phyloP scores from a whole-genome alignment of 2,329 filamentous ascomycete species.

The Sporothrix protearum region DNA sequence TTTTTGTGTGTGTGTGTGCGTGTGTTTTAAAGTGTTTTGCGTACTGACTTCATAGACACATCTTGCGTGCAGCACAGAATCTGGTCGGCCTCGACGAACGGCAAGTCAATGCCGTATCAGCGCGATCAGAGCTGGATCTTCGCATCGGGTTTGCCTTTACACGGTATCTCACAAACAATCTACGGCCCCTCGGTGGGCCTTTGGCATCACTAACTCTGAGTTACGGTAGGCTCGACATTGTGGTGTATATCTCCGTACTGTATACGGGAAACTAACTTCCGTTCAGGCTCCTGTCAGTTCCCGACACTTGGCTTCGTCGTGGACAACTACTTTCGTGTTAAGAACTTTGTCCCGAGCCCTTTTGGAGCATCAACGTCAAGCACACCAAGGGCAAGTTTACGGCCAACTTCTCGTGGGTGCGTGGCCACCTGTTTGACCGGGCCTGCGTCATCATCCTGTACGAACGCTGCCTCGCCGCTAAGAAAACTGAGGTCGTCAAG shows the following conservation, averaged over 20 bases:
- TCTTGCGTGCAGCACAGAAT: slow-evolving; percentile 74
- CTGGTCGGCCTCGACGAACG: slow-evolving; percentile 76
- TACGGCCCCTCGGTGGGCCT: slow-evolving; percentile 68
- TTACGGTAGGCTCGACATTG: slow-evolving; percentile 62
- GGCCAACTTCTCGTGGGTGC: slow-evolving; percentile 79
- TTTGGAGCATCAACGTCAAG: slow-evolving; percentile 87
- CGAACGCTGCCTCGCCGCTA: slow-evolving; percentile 76
- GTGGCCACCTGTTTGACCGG: slow-evolving; percentile 82
- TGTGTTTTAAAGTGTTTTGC: background rate
- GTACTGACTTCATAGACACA: slow-evolving; percentile 58
- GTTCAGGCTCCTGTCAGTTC: slow-evolving; percentile 85
- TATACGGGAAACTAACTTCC: background rate
- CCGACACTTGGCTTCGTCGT: slow-evolving; percentile 96
- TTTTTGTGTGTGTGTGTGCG: too few relatives aligned
- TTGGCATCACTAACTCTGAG: slow-evolving; percentile 67
- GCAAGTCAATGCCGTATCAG: slow-evolving; percentile 81
- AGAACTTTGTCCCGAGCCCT: slow-evolving; percentile 90
- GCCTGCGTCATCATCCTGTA: slow-evolving; percentile 76
- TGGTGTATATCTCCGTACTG: background rate
- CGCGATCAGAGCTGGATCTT: slow-evolving; percentile 87
- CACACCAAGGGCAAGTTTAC: slow-evolving; percentile 61
- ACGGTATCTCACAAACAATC: slow-evolving; percentile 73
- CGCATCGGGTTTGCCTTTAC: slow-evolving; percentile 92
- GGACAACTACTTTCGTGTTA: slow-evolving; percentile 88
- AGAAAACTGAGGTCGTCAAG: slow-evolving; percentile 73